Base-by-base conservation (phyloP, 225 moss, liverwort and hornwort genomes). In the Asterella californica region DNA sequence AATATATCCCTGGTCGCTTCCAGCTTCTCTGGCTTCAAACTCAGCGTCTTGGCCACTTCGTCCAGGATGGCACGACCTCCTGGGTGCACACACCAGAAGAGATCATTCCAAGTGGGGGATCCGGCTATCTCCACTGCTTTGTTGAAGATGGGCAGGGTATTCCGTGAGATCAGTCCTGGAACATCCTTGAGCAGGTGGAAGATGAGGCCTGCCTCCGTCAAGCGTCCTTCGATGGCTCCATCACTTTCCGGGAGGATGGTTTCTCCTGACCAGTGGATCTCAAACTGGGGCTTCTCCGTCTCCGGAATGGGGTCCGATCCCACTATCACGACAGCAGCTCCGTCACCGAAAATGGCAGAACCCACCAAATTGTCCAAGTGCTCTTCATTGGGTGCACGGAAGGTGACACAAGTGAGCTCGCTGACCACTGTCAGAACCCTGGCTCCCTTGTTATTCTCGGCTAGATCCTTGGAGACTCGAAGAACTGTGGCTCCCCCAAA, bases 401-500 rank as follows among this genome's bases (percentile, higher is more conserved):
- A 81, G 17, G 57, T 81, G 45, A 81, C 81, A 47, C 61, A 61
- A 42, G 71, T 82, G 15, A 77, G 70, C 71, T 79, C 79, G 53
- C 83, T 83, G 1, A 73, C 63, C 4, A 75, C 83, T 21, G 73
- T 74, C 42, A 83, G 78, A 6, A 79, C 83, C 22, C 79, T 53
- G 72, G 84, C 42, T 7, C 42, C 42, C 42, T 42, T 42, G 7
- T 42, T 42, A 42, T 42, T 42, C 42, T 42, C 42, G 77, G 24
- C 78, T 15, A 91, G 60, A 80, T 92, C 92, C 29, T 90, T 89
- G 8, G 92, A 90, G 0, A 88, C 42, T 2, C 90, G 86, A 17
- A 89, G 21, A 0, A 85, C 21, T 1, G 89, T 83, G 12, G 29
- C 42, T 42, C 42, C 42, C 7, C 4, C 42, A 7, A 42, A 42